Conservation (phyloP, 2,329 filamentous ascomycete genomes). For the Orbilia ellipsospora region DNA sequence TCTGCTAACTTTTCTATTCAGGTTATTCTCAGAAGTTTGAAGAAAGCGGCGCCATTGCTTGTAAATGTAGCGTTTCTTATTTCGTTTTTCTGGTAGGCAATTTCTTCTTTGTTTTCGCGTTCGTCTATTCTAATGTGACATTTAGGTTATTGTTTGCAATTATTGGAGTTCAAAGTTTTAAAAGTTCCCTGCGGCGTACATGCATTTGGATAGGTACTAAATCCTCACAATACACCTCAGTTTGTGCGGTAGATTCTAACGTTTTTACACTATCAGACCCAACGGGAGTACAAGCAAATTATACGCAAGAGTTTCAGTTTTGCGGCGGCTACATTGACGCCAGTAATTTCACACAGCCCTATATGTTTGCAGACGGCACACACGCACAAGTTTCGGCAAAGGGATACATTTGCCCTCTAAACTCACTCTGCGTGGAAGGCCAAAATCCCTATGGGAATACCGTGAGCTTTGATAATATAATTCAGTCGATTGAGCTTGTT, state of each 20-base stretch:
- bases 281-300: constrained; percentile 67
- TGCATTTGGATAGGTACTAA: constrained; percentile 80
- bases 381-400: constrained; percentile 70
- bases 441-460: constrained; percentile 84
- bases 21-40: constrained; percentile 93
- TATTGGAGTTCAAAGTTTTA: constrained; percentile 95
- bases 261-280: constrained; percentile 63
- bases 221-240: constrained; percentile 62
- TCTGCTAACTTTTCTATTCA: constrained; percentile 61
- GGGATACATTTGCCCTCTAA: constrained; percentile 85
- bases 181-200: constrained; percentile 79
- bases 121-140: background rate
- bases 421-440: constrained; percentile 84
- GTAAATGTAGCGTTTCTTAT: constrained; percentile 94
- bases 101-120: background rate
- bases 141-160: constrained; percentile 82
- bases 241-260: constrained; percentile 48
- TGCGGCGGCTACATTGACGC: constrained; percentile 84
- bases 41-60: constrained; percentile 90
- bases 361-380: constrained; percentile 71
- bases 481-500: constrained; percentile 89
- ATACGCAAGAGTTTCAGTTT: constrained; percentile 75
- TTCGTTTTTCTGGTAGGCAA: constrained; percentile 83
- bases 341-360: constrained; percentile 71
- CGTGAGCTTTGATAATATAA: constrained; percentile 93